Percentiles rank a stretch among this genome's conserved stretches.
Conservation (phyloP, 2,329 filamentous ascomycete genomes). For the Metarhizium anisopliae region DNA sequence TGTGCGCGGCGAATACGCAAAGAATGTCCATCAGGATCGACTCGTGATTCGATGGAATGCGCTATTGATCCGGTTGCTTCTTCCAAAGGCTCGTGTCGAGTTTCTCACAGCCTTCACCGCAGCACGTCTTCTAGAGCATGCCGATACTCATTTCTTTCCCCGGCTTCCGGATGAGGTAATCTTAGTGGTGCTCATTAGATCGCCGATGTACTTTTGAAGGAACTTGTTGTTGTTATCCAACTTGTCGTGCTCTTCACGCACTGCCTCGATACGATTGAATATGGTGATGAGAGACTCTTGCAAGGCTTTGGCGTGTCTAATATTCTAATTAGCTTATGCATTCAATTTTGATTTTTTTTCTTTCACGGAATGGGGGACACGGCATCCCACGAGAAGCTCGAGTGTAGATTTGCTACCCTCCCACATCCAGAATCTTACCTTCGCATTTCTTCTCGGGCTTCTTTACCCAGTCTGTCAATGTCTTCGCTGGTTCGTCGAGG, state of each 20-base stretch:
- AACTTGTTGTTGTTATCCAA: conserved; percentile 96
- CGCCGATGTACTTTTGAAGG: conserved; percentile 94
- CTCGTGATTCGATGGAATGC: background rate
- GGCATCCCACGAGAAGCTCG: background rate
- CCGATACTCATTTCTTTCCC: conserved; percentile 39
- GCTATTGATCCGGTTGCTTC: background rate
- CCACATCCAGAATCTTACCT: conserved; percentile 31
- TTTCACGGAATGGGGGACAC: too few relatives aligned
- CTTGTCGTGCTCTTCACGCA: conserved; percentile 92
- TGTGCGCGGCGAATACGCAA: background rate
- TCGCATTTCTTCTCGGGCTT: conserved; percentile 61
- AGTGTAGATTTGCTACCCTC: background rate
- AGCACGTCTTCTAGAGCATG: background rate
- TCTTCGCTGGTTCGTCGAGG: conserved; percentile 85
- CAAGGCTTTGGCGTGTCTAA: conserved; percentile 76
- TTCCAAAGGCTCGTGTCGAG: background rate
- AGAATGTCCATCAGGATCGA: background rate
- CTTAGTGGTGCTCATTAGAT: conserved; percentile 81
- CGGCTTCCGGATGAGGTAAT: conserved; percentile 51
- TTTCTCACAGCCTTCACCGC: background rate
- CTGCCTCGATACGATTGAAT: conserved; percentile 88
- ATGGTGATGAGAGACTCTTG: conserved; percentile 86
- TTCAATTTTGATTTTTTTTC: too few relatives aligned
- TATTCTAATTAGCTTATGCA: background rate
- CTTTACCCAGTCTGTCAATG: conserved; percentile 75